Evolutionary conservation across 305 asterid genomes (phyloP).

Genomic region (Fraxinus nigra): DNA sequence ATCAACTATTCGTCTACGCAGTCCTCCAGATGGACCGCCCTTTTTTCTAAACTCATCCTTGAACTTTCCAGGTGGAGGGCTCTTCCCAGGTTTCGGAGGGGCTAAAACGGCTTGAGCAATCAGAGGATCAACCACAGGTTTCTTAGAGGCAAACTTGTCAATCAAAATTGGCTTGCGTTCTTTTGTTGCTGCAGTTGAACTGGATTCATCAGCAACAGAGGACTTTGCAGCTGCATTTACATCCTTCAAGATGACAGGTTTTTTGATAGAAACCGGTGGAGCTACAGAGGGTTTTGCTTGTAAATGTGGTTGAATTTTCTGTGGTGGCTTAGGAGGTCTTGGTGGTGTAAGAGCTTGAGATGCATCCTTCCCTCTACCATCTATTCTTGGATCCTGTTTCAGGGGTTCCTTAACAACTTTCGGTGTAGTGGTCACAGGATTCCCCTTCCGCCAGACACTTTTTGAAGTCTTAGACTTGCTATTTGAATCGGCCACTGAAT

Average conservation of each 20-base stretch:
- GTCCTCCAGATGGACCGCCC: constrained; percentile 53
- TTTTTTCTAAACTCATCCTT: constrained; percentile 68
- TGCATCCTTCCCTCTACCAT: constrained; percentile 35
- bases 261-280: constrained; percentile 60
- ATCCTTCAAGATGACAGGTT: constrained; percentile 82
- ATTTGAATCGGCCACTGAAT: constrained; percentile 35
- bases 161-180: constrained; percentile 86
- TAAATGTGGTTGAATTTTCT: constrained; percentile 55
- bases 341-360: constrained; percentile 46
- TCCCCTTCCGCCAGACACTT: constrained; percentile 98
- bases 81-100: constrained; percentile 71
- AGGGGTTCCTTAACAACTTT: constrained; percentile 57
- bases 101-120: constrained; percentile 76
- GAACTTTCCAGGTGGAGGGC: constrained; percentile 60
- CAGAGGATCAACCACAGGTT: constrained; percentile 70
- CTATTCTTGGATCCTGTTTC: constrained; percentile 43
- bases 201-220: constrained; percentile 41
- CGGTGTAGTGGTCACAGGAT: constrained; percentile 65
- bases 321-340: constrained; percentile 58
- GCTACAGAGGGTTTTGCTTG: constrained; percentile 76
- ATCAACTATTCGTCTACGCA: constrained; percentile 59
- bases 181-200: constrained; percentile 41
- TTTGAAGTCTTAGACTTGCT: constrained; percentile 56
- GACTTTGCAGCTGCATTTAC: constrained; percentile 61
- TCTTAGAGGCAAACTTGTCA: constrained; percentile 94